Base-by-base conservation (phyloP, 2,329 filamentous ascomycete species). In the Verticillium albo-atrum region DNA sequence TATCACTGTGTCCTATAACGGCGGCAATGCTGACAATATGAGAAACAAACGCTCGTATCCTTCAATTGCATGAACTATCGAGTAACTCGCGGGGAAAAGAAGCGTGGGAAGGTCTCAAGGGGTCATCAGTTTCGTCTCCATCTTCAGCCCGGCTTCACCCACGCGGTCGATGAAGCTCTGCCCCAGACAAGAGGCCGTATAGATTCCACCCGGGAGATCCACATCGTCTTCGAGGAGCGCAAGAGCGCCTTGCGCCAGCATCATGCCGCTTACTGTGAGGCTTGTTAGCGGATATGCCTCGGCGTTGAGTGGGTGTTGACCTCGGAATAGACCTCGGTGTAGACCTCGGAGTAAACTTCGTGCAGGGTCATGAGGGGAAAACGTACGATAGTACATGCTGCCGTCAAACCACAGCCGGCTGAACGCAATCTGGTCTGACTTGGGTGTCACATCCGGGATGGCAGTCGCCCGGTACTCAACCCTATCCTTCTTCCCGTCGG, bases 151-250 rank as follows among this genome's bases (percentile, higher is more conserved):
- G 42, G 77, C 80, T 34, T 79, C 77, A 35, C 82, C 75, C 47
- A 91, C 67, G 15, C 87, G 79, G 67, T 91, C 84, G 61, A 92
- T 76, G 67, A 85, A 89, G 10, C 79, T 75, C 65, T 88, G 85
- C 1, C 90, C 90, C 2, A 93, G 75, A 58, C 84, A 89, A 0
- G 89, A 88, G 1, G 90, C 86, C 1, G 90, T 93, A 62, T 90
- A 84, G 26, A 91, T 75, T 3, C 89, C 90, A 20, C 89, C 89
- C 1, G 78, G 79, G 14, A 91, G 74, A 35, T 79, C 72, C 14
- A 84, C 74, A 15, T 86, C 80, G 42, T 89, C 87, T 60, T 88
- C 79, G 17, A 92, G 74, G 32, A 93, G 76, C 0, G 86, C 85
- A 42, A 83, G 74, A 4, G 89, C 89, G 14, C 82, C 89, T 66